A percentile compares a stretch with the other conserved stretches of the same genome.
These are phyloP conservation scores for Colletotrichum chrysophilum DNA, from an alignment of 2,329 filamentous ascomycete species.

Conservation along the genomic window DNA sequence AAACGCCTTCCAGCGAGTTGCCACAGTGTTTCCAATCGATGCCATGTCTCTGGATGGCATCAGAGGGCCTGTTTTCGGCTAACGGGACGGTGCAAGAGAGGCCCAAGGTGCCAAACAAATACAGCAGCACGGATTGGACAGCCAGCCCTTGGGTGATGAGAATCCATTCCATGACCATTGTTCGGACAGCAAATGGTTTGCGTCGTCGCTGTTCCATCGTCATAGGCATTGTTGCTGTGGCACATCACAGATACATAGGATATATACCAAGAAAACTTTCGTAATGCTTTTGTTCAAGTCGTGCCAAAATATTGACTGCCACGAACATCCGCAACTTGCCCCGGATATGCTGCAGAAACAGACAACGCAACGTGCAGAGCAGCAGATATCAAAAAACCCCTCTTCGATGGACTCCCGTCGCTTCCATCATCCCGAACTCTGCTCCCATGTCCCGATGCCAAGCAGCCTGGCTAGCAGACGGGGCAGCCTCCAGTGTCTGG, in stretches of 20 bases:
- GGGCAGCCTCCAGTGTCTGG: background rate
- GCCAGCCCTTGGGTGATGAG: background rate
- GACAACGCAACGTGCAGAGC: background rate
- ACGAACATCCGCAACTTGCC: background rate
- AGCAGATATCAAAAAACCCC: background rate
- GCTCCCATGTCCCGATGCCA: constrained; percentile 13
- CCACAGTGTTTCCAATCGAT: background rate
- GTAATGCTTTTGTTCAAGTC: background rate
- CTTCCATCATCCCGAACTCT: constrained; percentile 6
- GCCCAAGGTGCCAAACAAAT: background rate
- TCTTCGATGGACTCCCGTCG: background rate
- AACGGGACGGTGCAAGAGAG: background rate
- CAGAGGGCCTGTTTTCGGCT: constrained; percentile 6
- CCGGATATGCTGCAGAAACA: background rate
- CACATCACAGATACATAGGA: background rate
- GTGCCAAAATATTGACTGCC: background rate
- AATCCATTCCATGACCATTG: constrained; percentile 8
- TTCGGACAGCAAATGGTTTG: background rate
- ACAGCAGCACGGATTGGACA: background rate
- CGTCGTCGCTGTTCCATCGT: background rate
- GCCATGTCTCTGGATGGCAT: background rate
- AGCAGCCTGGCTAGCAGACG: background rate
- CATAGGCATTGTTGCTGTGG: background rate
- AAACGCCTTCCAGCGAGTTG: background rate
- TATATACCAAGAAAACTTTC: background rate